phyloP scores from a whole-genome alignment of 108 stramenopile genomes.

The Nannochloropsis oceanica region DNA sequence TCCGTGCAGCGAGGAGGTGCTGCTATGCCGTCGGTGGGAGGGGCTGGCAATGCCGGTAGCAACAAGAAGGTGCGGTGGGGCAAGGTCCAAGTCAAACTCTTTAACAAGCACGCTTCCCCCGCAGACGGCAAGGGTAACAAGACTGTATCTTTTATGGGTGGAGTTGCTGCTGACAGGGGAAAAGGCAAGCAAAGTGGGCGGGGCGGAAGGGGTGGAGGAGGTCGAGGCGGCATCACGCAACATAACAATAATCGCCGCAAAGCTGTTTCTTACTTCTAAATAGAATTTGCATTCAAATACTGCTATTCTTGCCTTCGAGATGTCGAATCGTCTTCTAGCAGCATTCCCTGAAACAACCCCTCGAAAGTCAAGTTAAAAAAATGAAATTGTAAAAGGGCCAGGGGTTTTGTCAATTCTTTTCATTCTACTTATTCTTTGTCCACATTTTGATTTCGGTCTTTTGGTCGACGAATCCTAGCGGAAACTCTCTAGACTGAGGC shows the following conservation, averaged over 20 bases:
- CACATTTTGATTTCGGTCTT: no score
- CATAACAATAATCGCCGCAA: neutral
- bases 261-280: neutral
- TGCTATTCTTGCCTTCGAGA: no score
- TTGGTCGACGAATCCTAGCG: no score
- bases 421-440: no score
- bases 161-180: neutral
- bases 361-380: no score
- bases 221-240: neutral
- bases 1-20: slow-evolving; percentile 1
- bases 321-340: no score
- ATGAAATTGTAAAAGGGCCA: no score
- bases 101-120: neutral
- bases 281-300: no score
- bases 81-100: neutral
- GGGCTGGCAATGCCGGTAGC: no score
- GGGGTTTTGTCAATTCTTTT: no score
- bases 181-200: neutral
- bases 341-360: no score
- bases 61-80: neutral
- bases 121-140: neutral
- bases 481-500: neutral
- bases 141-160: neutral
- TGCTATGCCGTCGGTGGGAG: no score
- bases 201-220: neutral